Evolutionary conservation across 192 early-diverging fungal species (phyloP), one percentile per base, ranked within the genome.

Genomic region (Podila verticillata): DNA sequence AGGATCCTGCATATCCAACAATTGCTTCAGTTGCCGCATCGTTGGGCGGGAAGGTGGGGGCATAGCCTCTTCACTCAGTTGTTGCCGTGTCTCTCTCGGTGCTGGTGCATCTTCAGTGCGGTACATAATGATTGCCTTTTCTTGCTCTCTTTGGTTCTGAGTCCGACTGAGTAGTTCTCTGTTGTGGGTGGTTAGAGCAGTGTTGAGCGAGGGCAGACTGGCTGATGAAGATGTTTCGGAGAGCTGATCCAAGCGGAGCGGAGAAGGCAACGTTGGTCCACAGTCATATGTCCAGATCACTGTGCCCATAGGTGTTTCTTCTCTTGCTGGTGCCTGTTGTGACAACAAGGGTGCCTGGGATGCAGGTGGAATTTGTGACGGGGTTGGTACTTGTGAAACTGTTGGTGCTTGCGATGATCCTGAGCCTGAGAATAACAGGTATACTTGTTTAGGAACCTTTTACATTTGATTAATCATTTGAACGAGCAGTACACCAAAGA

Each of bases 221-320:
- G 22, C 7, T 8, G 17, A 31, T 29, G 47, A 64, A 2, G 63
- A 48, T 24, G 35, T 20, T n/a, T 34, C 32, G 15, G 61, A 35
- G 61, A 34, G 30, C 8, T 44, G 32, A 48, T 48, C 19, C 10
- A 72, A 47, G 17, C 22, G 56, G 5, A n/a, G 22, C 13, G 56
- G 36, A 19, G 54, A n/a, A 39, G 35, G 48, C 9, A 72, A 61
- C 12, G 77, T 80, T 1, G 77, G 77, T 17, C 77, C 77, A 54
- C 77, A 80, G 61, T 80, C 77, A 22, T 34, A 68, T 8, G 69
- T 68, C 77, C 77, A 80, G 65, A 80, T 30, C 2, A 62, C 48
- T 19, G 77, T 63, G 24, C 77, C 77, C 4, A 80, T 35, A 6
- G 65, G 70, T 7, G 77, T 80, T 7, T 61, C 77, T 44, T 48